Evolutionary conservation across 352 stramenopile species (phyloP), one percentile per base, ranked within the genome.

Genomic region (Phytophthora pinifolia): DNA sequence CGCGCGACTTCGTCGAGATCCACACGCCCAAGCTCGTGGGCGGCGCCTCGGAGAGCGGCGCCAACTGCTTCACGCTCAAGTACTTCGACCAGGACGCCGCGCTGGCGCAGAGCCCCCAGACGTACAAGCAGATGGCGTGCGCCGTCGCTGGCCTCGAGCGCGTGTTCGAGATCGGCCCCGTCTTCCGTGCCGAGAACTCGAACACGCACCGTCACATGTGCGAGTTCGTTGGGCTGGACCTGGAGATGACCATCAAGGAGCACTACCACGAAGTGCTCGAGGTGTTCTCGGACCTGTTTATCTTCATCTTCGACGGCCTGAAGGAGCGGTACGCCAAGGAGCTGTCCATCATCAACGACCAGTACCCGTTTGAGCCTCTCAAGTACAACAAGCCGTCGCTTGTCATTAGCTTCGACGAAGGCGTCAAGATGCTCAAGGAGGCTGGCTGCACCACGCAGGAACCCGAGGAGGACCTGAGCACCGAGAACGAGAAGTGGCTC

Each of bases 191-290:
- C 5, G 98, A 99, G 77, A 99, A 99, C 76, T 98, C 88, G 45
- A 98, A 99, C 76, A 99, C 98, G 33, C 85, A 98, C 66, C 87
- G 98, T 62, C 98, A 99, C 81, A 94, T 99, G 76, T 99, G 97
- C 78, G 98, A 99, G 79, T 99, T 99, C 72, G 98, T 97, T 60
- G 98, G 98, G 32, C 86, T 99, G 39, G 98, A 99, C 77, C 83
- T 99, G 41, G 98, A 99, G 75, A 99, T 99, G 97, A 90, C 90
- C 36, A 99, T 99, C 79, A 96, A 98, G 64, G 96, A 99, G 69
- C 96, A 99, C 88, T 99, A 99, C 79, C 94, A 99, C 65, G 98
- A 99, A 74, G 85, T 99, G 45, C 85, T 92, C 41, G 90, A 99
- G 65, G 79, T 99, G 9, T 98, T 99, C 62, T 97, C 88, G 62